A percentile compares a stretch with the other conserved stretches of the same genome.
phyloP scores from a whole-genome alignment of 2,329 filamentous ascomycete genomes.

The Aspergillus awamori region DNA sequence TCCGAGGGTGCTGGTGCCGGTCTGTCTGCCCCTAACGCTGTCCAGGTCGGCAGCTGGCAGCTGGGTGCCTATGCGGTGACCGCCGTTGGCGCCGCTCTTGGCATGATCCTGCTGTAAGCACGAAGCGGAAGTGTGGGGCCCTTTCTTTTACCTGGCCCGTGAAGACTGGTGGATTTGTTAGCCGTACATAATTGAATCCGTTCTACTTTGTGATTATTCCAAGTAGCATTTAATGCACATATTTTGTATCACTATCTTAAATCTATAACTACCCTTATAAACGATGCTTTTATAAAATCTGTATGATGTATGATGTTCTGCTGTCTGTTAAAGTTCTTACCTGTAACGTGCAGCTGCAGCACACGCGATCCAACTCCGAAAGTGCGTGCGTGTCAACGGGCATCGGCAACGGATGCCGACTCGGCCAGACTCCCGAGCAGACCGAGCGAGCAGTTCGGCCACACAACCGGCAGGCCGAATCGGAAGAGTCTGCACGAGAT shows the following conservation, averaged over 20 bases:
- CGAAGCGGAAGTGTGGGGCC: neutral
- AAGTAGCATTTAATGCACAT: conserved; percentile 1
- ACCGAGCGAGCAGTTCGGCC: conserved; percentile 15
- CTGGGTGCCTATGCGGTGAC: conserved; percentile 49
- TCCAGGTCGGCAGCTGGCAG: conserved; percentile 46
- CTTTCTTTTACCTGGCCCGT: neutral
- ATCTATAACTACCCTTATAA: no score
- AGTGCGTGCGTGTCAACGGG: neutral
- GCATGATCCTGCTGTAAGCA: conserved; percentile 53
- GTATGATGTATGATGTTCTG: no score
- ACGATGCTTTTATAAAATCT: no score
- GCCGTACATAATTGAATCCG: conserved; percentile 12
- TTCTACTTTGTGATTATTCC: conserved; percentile 6
- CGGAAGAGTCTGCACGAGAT: conserved; percentile 13
- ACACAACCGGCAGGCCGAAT: conserved; percentile 20
- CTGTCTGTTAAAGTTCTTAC: no score
- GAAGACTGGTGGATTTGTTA: conserved; percentile 1
- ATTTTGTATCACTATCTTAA: neutral
- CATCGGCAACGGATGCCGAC: neutral
- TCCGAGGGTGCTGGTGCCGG: conserved; percentile 39
- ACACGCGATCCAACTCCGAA: neutral
- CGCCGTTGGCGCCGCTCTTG: conserved; percentile 47
- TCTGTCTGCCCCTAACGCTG: conserved; percentile 34
- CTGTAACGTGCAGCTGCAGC: neutral
- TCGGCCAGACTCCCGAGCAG: neutral